Base-by-base conservation (phyloP, 768 basidiomycete genomes). In the Daedaleopsis sinensis region DNA sequence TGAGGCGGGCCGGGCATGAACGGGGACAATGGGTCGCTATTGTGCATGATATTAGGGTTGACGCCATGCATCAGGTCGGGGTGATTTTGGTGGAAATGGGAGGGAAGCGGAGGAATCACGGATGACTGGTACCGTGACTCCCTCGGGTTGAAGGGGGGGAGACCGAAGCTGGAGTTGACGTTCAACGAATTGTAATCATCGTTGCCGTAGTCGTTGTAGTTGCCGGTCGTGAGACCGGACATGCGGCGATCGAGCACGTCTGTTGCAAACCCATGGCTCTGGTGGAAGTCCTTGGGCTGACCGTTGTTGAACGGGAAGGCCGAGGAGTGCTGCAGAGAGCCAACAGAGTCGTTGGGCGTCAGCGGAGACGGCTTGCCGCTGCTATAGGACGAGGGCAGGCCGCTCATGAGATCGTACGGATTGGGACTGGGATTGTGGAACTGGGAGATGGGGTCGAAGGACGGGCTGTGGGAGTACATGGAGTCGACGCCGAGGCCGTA, bases 301-400 rank as follows among this genome's bases (percentile, higher is more conserved):
- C 69, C 71, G 61, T 71, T 72, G 59, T 75, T 74, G 65, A 76
- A 70, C 50, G 79, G 72, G 68, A 87, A 89, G 8, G 73, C 78
- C 16, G 82, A 76, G 6, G 82, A 73, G 63, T 82, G 83, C 66
- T 86, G 87, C 9, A 91, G 77, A 52, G 79, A 78, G 59, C 78
- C 75, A 62, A 85, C 82, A 46, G 84, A 77, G 72, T 91, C 90
- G 67, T 74, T 86, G 37, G 89, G 89, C 13, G 88, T 88, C 47
- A 90, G 78, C 0, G 91, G 89, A 19, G 91, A 91, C 52, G 86
- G 87, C 73, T 90, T 91, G 63, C 89, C 89, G 60, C 84, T 87
- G 77, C 80, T 82, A 75, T 86, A 84, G 16, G 86, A 87, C 3
- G 87, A 86, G 23, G 86, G 78, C 21, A 88, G 76, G 64, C 82